Evolutionary conservation across 2,329 filamentous ascomycete species (phyloP).

Genomic region (Podosphaera fusca): DNA sequence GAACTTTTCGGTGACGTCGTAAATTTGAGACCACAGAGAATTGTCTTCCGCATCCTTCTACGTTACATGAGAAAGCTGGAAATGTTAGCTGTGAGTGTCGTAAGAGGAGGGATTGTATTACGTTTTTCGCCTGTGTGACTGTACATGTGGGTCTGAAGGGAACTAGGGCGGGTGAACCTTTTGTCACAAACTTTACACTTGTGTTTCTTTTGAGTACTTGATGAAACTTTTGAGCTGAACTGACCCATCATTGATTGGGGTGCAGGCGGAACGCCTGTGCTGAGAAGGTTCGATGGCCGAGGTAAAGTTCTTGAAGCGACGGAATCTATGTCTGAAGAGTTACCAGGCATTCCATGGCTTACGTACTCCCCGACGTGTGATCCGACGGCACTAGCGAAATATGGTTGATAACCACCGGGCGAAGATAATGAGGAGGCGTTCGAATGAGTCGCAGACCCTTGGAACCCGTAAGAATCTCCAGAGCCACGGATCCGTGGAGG

Average conservation of each 20-base stretch:
- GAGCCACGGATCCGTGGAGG: conserved; percentile 40
- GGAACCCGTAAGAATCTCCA: conserved; percentile 77
- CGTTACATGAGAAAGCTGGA: conserved; percentile 76
- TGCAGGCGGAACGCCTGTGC: conserved; percentile 51
- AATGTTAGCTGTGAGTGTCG: conserved; percentile 4
- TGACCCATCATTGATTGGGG: conserved; percentile 97
- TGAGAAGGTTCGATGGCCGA: conserved; percentile 43
- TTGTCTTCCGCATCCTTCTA: conserved; percentile 82
- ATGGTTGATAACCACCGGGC: conserved; percentile 58
- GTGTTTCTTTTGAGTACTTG: conserved; percentile 95
- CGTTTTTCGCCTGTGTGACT: conserved; percentile 96
- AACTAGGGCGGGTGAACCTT: conserved; percentile 84
- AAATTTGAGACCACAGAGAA: conserved; percentile 96
- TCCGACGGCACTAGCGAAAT: conserved; percentile 68
- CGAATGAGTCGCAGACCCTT: conserved; percentile 43
- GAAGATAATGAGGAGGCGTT: conserved; percentile 75
- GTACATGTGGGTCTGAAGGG: conserved; percentile 93
- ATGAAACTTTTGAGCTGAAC: conserved; percentile 90
- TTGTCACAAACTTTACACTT: conserved; percentile 99
- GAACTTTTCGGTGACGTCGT: conserved; percentile 83
- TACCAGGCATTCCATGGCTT: conserved; percentile 32
- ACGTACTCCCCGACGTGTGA: conserved; percentile 83
- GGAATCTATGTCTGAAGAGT: conserved; percentile 53
- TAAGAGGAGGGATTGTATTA: conserved; percentile 25
- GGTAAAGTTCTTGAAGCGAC: conserved; percentile 65